Evolutionary conservation across 169 alveolate species (phyloP).

Genomic region (Perkinsus chesapeaki): DNA sequence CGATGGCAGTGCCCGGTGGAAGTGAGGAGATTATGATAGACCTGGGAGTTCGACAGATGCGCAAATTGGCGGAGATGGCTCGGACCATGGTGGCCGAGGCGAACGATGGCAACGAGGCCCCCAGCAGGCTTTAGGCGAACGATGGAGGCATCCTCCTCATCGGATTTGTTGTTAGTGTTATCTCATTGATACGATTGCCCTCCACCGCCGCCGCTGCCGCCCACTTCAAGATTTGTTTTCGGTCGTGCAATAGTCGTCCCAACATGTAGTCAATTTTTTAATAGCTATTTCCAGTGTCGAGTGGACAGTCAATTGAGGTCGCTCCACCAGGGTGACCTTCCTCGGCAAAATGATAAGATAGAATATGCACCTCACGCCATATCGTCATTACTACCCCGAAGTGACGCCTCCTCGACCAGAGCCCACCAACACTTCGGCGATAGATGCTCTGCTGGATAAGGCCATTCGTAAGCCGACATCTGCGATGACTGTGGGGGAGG

Average conservation of each 20-base stretch:
- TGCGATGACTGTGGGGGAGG: not conserved
- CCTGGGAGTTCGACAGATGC: slow-evolving; percentile 19
- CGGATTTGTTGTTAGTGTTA: not conserved
- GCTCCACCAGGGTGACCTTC: not conserved
- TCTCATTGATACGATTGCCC: not conserved
- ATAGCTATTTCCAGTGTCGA: not conserved
- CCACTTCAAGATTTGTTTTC: not conserved
- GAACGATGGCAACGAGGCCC: not conserved
- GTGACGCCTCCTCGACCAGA: not conserved
- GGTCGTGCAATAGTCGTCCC: too few relatives aligned
- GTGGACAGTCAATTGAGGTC: not conserved
- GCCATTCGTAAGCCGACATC: not conserved
- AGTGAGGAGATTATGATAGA: slow-evolving; percentile 34
- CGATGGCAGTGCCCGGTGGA: slow-evolving; percentile 36
- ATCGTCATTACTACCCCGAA: not conserved
- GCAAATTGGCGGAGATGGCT: slow-evolving; percentile 28
- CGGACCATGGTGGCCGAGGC: slow-evolving; percentile 2
- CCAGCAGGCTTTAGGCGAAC: not conserved
- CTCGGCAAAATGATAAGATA: not conserved
- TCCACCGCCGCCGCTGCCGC: too few relatives aligned
- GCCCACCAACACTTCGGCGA: not conserved
- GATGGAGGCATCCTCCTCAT: not conserved
- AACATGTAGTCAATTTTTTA: not conserved
- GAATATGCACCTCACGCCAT: not conserved
- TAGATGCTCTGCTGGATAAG: not conserved